Evolutionary conservation across 139 green algal genomes (phyloP).

Genomic region (Ulvella scutata): DNA sequence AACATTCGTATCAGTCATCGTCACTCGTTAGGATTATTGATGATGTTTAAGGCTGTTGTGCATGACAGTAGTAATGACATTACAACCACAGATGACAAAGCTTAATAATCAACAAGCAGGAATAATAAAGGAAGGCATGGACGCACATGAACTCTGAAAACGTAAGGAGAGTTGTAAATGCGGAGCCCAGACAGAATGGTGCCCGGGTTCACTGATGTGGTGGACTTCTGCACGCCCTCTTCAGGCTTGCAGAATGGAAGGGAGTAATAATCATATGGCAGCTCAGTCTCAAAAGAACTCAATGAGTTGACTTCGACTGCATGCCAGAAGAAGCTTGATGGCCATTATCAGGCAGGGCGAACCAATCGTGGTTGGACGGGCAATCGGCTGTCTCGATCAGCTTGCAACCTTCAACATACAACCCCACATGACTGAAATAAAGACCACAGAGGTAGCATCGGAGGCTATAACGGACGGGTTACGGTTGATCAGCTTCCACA

Average conservation of each 20-base stretch:
- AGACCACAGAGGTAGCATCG: not conserved
- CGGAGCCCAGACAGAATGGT: slow-evolving; percentile 77
- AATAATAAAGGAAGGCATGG: too few species aligned
- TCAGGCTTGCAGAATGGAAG: slow-evolving; percentile 84
- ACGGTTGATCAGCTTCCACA: not conserved
- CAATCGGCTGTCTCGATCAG: too few species aligned
- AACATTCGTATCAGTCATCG: too few species aligned
- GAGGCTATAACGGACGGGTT: not conserved
- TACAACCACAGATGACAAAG: slow-evolving; percentile 22
- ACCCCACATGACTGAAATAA: not conserved
- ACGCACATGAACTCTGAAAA: slow-evolving; percentile 34
- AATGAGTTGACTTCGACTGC: slow-evolving; percentile 67
- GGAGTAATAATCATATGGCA: slow-evolving; percentile 87
- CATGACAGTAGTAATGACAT: too few species aligned
- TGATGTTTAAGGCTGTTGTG: too few species aligned
- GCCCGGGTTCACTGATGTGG: slow-evolving; percentile 69
- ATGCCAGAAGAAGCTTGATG: not conserved
- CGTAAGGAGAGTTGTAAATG: slow-evolving; percentile 82
- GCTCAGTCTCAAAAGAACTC: slow-evolving; percentile 75
- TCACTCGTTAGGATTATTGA: too few species aligned
- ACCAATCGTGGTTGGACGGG: not conserved
- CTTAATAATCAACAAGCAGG: too few species aligned
- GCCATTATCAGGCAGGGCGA: not conserved
- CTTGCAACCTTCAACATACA: not conserved
- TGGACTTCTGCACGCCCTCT: slow-evolving; percentile 50